Base-by-base conservation (phyloP, 2,329 filamentous ascomycete genomes). In the Pleurostoma richardsiae region DNA sequence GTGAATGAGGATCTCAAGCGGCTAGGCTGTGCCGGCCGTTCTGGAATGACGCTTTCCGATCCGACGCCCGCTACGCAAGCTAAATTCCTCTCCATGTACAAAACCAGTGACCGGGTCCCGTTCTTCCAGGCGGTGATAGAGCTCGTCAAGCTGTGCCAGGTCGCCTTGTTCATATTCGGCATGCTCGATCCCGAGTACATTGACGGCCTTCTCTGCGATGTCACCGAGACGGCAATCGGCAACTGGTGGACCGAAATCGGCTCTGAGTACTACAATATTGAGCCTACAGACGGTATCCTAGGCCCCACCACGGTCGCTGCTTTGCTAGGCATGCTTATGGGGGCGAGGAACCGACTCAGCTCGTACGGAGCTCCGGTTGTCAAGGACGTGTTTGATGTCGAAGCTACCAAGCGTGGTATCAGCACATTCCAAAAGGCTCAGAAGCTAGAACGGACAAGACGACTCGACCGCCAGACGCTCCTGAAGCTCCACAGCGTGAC, bases 161-260 rank as follows among this genome's bases (percentile, higher is more conserved):
- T 90, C 31, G 90, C 94, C 0, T 70, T 99, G 49, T 85, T 88
- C 59, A 73, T 96, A 50, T 99, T 96, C 65, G 88, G 86, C 45
- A 90, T 91, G 62, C 72, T 97, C 5, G 85, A 88, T n/a, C 79
- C 85, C 30, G 88, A 91, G 54, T 97, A 95, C 62, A 88, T 89
- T 6, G 94, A 99, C 59, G 94, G 94, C 0, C 70, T 96, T 28
- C 77, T 99, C 3, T 99, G 94, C 63, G 94, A 99, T 68, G 76
- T 94, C 40, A 97, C 94, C 0, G 94, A 99, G 64, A 85, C 79
- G 51, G 90, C 91, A 2, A 83, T 97, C 56, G 86, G 85, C 51
- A 88, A 96, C 63, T 99, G 94, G 94, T 97, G 94, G 94, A 85
- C 88, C 1, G 89, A 96, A 58, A 86, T 96, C 49, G 94, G 94